phyloP scores from a whole-genome alignment of 2,329 filamentous ascomycete species.

The Zymoseptoria ardabiliae region DNA sequence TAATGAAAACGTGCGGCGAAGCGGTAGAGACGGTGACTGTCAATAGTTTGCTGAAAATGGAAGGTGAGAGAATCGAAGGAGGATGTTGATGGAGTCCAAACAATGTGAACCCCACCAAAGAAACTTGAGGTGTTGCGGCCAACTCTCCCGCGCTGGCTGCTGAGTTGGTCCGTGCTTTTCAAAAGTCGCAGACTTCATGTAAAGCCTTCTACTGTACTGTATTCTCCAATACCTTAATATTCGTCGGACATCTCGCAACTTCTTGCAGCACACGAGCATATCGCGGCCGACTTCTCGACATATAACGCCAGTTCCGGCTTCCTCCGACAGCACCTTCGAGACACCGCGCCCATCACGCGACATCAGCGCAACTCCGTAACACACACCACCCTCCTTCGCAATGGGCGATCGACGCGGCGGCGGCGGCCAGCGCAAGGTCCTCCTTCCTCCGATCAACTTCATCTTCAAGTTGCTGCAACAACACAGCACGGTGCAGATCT shows the following conservation, averaged over 20 bases:
- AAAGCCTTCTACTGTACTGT: too few relatives aligned
- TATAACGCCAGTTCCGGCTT: neutral
- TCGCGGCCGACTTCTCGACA: neutral
- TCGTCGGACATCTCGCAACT: too few relatives aligned
- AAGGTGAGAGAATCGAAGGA: neutral
- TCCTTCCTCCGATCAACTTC: slow-evolving; percentile 74
- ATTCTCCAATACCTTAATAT: too few relatives aligned
- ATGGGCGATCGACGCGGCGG: slow-evolving; percentile 52
- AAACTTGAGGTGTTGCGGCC: neutral
- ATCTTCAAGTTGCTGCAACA: slow-evolving; percentile 88
- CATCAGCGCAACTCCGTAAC: neutral
- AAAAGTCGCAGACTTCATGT: neutral
- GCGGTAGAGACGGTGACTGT: neutral
- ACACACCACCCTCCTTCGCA: slow-evolving; percentile 12
- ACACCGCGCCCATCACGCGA: neutral
- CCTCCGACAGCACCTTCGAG: neutral
- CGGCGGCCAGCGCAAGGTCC: slow-evolving; percentile 52
- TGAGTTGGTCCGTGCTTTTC: neutral
- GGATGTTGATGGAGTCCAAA: neutral
- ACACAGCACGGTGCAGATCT: slow-evolving; percentile 81
- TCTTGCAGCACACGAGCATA: too few relatives aligned
- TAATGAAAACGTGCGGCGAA: neutral
- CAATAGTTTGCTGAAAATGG: neutral
- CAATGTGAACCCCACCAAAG: neutral
- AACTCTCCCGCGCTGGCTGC: neutral